Evolutionary conservation across 2,329 filamentous ascomycete species (phyloP), one percentile per base, ranked within the genome.

Genomic region (Xylariaceae sp.): DNA sequence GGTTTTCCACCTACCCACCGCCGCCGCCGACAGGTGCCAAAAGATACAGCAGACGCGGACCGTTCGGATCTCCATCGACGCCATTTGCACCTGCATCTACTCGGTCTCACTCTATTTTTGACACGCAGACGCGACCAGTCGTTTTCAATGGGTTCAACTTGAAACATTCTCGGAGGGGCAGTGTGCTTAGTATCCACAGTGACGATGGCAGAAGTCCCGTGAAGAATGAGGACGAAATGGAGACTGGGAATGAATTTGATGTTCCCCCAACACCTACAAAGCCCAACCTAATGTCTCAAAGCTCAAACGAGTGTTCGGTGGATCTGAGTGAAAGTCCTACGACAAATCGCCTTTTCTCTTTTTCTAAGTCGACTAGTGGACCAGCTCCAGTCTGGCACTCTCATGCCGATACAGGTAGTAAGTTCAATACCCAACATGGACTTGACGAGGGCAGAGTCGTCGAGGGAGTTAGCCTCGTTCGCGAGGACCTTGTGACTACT

Each of bases 261-360:
- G 76, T 93, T 51, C 92, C 93, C n/a, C 92, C 93, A 1, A 99
- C 94, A 1, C 94, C 94, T 1, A 97, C 94, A 0, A 97, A 96
- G 70, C 83, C 83, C 59, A 74, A 66, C 53, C 72, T 72, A 50
- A 74, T 69, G 39, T 73, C 70, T 62, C 79, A 62, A 40, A 58
- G 48, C 42, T 55, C 57, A 14, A 59, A 33, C 52, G 57, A 70
- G 57, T 61, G 72, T 49, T 68, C 65, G 55, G 68, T 71, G 41
- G 61, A 73, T 36, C 70, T 66, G 43, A 70, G 70, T 39, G 76
- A 78, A 47, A 78, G 74, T 54, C 77, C 77, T 5, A 80, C 75
- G 41, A 69, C 74, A 18, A 75, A 76, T 48, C 72, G 76, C 47
- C 71, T 70, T n/a, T 63, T 77, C 33, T 63, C 74, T n/a, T 63